A percentile compares a stretch with the other conserved stretches of the same genome.
Conservation (phyloP, 768 basidiomycete genomes). For the Suillus subalutaceus region DNA sequence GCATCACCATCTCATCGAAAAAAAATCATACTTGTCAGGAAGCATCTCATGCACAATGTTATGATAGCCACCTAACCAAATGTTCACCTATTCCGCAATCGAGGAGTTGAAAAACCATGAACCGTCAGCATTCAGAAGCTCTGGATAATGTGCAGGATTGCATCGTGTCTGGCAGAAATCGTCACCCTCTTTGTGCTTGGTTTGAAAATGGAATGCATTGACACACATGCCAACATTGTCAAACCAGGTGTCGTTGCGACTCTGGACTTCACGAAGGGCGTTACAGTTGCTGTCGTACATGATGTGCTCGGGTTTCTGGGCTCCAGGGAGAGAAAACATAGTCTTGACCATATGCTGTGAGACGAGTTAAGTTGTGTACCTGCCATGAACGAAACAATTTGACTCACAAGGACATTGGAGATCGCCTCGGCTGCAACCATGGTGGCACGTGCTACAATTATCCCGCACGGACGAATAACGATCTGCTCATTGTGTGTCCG, state of each 20-base stretch:
- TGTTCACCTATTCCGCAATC: constrained; percentile 38
- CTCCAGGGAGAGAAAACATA: not conserved
- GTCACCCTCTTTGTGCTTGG: constrained; percentile 35
- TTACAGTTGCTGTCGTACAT: constrained; percentile 27
- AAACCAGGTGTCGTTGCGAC: constrained; percentile 19
- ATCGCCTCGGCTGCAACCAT: constrained; percentile 19
- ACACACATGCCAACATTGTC: constrained; percentile 32
- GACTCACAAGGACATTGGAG: constrained; percentile 24
- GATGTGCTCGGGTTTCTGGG: not conserved
- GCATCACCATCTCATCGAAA: constrained; percentile 39
- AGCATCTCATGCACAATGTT: constrained; percentile 38
- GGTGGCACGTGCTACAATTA: constrained; percentile 34
- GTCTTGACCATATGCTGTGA: not conserved
- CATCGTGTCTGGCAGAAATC: constrained; percentile 29
- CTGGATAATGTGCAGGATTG: constrained; percentile 31
- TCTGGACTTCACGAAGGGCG: constrained; percentile 19
- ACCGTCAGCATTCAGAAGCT: constrained; percentile 28
- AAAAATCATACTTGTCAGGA: constrained; percentile 33
- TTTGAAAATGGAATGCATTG: constrained; percentile 39
- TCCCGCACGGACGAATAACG: constrained; percentile 36
- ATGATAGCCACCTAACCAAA: constrained; percentile 40
- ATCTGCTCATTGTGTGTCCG: constrained; percentile 41
- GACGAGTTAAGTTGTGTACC: not conserved
- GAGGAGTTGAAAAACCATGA: constrained; percentile 42
- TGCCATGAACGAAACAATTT: constrained; percentile 12